Conservation (phyloP, 2,329 filamentous ascomycete species). For the Clonostachys byssicola region DNA sequence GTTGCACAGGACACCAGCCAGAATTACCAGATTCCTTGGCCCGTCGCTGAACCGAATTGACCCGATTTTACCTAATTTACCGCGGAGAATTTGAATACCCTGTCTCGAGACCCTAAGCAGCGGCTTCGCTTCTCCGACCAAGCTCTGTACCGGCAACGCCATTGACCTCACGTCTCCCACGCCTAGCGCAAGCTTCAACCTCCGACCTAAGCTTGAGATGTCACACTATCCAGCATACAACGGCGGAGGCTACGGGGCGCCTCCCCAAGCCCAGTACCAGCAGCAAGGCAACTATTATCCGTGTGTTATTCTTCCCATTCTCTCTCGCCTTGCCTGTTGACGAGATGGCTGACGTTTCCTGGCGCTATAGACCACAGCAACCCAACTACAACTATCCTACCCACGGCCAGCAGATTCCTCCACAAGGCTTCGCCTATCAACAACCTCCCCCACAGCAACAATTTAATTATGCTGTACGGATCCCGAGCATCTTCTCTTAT, state of each 20-base stretch:
- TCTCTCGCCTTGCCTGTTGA: not conserved
- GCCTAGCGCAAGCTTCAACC: not conserved
- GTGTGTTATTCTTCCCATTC: slow-evolving; percentile 27
- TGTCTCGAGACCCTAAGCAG: too few relatives aligned
- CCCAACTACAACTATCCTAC: slow-evolving; percentile 41
- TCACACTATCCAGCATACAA: slow-evolving; percentile 59
- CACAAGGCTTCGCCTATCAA: slow-evolving; percentile 12
- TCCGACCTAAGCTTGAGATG: slow-evolving; percentile 33
- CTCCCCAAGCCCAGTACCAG: slow-evolving; percentile 29
- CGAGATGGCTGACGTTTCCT: not conserved
- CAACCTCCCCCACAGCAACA: slow-evolving; percentile 45
- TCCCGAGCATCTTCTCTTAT: not conserved
- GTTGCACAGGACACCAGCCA: too few relatives aligned
- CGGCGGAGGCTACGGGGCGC: slow-evolving; percentile 35
- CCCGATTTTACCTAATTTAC: too few relatives aligned
- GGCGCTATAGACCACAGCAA: slow-evolving; percentile 22
- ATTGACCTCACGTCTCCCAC: not conserved
- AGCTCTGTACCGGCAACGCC: not conserved
- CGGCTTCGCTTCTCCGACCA: not conserved
- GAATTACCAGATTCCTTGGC: too few relatives aligned
- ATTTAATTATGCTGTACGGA: slow-evolving; percentile 34
- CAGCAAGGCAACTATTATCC: slow-evolving; percentile 45
- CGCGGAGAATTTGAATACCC: too few relatives aligned
- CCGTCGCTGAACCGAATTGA: too few relatives aligned
- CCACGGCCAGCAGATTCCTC: slow-evolving; percentile 6